Base-by-base conservation (phyloP, 352 stramenopile genomes). In the Globisporangium lucens region DNA sequence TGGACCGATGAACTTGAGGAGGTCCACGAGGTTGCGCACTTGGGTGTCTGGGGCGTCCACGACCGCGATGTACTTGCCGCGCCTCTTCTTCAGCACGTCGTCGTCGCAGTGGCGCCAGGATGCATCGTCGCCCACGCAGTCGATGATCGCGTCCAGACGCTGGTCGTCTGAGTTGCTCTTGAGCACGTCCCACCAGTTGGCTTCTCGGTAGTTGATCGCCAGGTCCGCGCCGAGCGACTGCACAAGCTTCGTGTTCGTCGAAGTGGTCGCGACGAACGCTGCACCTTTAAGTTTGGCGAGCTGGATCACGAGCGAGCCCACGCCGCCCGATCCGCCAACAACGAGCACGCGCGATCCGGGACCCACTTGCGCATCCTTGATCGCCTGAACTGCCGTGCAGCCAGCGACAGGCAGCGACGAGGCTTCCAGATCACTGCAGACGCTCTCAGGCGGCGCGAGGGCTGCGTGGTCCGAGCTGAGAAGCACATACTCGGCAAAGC, bases 231-330 rank as follows among this genome's bases (percentile, higher is more conserved):
- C 82, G 3, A 91, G 75, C 20, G 75, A 83, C 2, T 36, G 27
- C 15, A 87, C 72, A 20, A 91, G 71, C 35, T 49, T 62, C 4
- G 61, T 57, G 64, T 88, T 77, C 3, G 80, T 85, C 3, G 83
- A 83, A 7, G 85, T 91, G 22, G 76, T 73, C 1, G 78, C 85
- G 30, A 97, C 56, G 47, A 87, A 91, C 9, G 78, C 79, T 2
- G 85, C 87, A 41, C 84, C 77, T 4, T 57, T 41, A 4, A 67
- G 46, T 43, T 82, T 80, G 15, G 80, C 74, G 8, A 94, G 62
- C 76, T 97, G 90, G 53, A 91, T 72, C 8, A 89, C 63, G 55
- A 93, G 77, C 29, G 79, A 86, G 6, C 89, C 89, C 2, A 96
- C 80, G 29, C 89, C 90, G 58, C 90, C 90, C 13, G 81, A 85